phyloP scores from a whole-genome alignment of 2,329 filamentous ascomycete species.

The Cucurbitaria berberidis region DNA sequence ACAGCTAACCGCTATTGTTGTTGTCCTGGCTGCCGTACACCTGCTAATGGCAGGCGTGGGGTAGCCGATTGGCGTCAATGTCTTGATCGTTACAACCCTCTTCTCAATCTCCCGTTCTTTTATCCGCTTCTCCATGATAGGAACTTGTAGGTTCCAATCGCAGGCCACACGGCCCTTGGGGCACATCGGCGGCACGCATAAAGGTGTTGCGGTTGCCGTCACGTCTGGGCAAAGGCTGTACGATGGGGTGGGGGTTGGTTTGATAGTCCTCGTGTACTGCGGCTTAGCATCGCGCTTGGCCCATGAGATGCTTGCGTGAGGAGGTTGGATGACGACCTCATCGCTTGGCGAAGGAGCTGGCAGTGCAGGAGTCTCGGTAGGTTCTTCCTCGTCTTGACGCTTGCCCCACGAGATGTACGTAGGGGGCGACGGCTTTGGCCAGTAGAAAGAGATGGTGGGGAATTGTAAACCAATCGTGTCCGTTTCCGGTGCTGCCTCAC shows the following conservation, averaged over 20 bases:
- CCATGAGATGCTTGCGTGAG: constrained; percentile 20
- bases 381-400: constrained; percentile 8
- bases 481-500: constrained; percentile 7
- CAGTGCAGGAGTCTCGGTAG: constrained; percentile 2
- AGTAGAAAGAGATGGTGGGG: constrained; percentile 3
- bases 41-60: neutral
- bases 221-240: constrained; percentile 11
- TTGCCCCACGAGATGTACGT: constrained; percentile 22
- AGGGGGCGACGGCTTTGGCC: constrained; percentile 9
- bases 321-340: constrained; percentile 18
- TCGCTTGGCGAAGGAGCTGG: constrained; percentile 12
- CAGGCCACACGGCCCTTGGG: constrained; percentile 17
- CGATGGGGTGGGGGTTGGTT: neutral
- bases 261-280: neutral
- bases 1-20: constrained; percentile 16
- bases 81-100: constrained; percentile 12
- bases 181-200: constrained; percentile 26
- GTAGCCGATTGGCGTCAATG: neutral
- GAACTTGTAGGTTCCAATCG: constrained; percentile 13
- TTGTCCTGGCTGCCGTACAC: constrained; percentile 10
- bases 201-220: constrained; percentile 15
- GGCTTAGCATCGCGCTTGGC: constrained; percentile 16
- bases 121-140: constrained; percentile 8
- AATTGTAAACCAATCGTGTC: constrained; percentile 7
- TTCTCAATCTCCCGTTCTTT: constrained; percentile 10